phyloP scores from a whole-genome alignment of 2,329 filamentous ascomycete species.

The Talaromyces albobiverticillius region DNA sequence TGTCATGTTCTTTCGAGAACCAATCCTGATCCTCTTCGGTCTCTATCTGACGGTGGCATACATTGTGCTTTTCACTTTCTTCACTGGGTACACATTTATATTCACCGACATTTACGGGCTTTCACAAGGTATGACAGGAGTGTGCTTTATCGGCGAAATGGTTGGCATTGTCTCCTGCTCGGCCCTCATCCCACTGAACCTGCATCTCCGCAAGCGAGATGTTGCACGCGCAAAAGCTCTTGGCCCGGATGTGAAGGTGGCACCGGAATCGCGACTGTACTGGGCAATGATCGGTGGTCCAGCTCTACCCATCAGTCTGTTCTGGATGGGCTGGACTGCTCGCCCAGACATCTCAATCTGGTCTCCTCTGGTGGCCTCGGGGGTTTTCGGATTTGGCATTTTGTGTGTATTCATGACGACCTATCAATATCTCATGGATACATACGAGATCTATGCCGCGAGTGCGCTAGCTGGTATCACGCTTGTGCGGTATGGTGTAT shows the following conservation, averaged over 20 bases:
- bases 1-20: conserved; percentile 46
- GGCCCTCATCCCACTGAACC: conserved; percentile 44
- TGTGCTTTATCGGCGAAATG: conserved; percentile 49
- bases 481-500: conserved; percentile 36
- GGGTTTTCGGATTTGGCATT: conserved; percentile 52
- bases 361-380: conserved; percentile 40
- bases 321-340: conserved; percentile 60
- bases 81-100: conserved; percentile 50
- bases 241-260: conserved; percentile 34
- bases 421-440: conserved; percentile 58
- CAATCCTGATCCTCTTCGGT: conserved; percentile 28
- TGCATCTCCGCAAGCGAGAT: conserved; percentile 42
- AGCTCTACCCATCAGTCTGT: conserved; percentile 50
- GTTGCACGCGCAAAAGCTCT: conserved; percentile 40
- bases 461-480: conserved; percentile 44
- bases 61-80: conserved; percentile 31
- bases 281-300: conserved; percentile 52
- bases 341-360: conserved; percentile 37
- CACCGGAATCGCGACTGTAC: conserved; percentile 55
- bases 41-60: conserved; percentile 29
- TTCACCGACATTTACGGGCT: conserved; percentile 50
- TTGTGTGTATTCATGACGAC: conserved; percentile 49
- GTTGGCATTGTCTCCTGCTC: conserved; percentile 39
- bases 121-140: conserved; percentile 43
- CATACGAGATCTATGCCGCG: conserved; percentile 52